phyloP scores from a whole-genome alignment of 2,329 filamentous ascomycete genomes.

The Claviceps sp. region DNA sequence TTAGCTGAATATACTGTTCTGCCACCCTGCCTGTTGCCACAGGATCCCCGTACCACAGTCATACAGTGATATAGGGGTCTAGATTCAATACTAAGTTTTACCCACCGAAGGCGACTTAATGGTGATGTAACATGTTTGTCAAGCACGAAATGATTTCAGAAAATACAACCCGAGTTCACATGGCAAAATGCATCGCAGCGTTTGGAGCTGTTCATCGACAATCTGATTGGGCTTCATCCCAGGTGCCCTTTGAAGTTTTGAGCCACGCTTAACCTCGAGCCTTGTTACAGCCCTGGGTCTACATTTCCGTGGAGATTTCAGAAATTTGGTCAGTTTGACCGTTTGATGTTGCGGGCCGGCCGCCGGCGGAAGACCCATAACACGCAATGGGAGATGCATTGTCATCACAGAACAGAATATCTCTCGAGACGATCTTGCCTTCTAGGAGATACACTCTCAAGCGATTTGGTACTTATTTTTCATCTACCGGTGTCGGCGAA shows the following conservation, averaged over 20 bases:
- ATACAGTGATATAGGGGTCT: too few relatives aligned
- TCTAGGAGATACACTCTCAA: slow-evolving; percentile 65
- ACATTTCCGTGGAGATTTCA: slow-evolving; percentile 75
- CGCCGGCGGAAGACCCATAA: slow-evolving; percentile 51
- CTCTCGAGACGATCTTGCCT: slow-evolving; percentile 87
- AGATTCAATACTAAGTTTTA: slow-evolving; percentile 99
- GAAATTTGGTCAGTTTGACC: slow-evolving; percentile 69
- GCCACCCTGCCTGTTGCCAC: too few relatives aligned
- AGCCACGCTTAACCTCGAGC: slow-evolving; percentile 83
- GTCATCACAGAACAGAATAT: slow-evolving; percentile 51
- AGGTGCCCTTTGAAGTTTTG: slow-evolving; percentile 29
- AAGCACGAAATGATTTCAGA: slow-evolving; percentile 99
- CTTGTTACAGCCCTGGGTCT: slow-evolving; percentile 67
- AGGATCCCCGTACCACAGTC: too few relatives aligned
- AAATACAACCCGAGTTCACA: slow-evolving; percentile 93
- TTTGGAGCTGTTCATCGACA: slow-evolving; percentile 77
- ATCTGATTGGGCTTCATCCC: slow-evolving; percentile 77
- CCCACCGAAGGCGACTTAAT: slow-evolving; percentile 99
- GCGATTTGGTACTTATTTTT: slow-evolving; percentile 69
- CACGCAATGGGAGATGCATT: slow-evolving; percentile 24
- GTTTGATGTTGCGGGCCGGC: slow-evolving; percentile 54
- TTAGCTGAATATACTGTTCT: too few relatives aligned
- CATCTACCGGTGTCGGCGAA: slow-evolving; percentile 18
- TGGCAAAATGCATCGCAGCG: slow-evolving; percentile 95
- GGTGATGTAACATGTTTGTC: slow-evolving; percentile 77